phyloP scores from a whole-genome alignment of 441 rosid species.

The Dalechampia spathulata region DNA sequence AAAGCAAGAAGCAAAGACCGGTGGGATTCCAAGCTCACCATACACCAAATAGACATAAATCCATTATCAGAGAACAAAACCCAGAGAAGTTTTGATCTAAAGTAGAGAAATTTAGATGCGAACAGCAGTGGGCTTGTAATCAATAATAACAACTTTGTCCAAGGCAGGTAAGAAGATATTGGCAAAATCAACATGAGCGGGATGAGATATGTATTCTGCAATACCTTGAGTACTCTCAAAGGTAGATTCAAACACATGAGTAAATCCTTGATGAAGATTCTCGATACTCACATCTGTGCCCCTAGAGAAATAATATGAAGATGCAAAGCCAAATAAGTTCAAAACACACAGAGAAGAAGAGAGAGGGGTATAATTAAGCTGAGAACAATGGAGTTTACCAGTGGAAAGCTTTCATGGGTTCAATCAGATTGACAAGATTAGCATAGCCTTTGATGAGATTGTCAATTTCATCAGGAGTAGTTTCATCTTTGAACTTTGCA shows the following conservation, averaged over 20 bases:
- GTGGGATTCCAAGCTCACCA: no score
- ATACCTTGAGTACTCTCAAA: slow-evolving; percentile 57
- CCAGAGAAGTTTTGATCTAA: no score
- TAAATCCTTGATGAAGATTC: slow-evolving; percentile 67
- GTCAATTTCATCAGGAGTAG: slow-evolving; percentile 25
- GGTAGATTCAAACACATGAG: slow-evolving; percentile 59
- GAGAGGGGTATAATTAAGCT: no score
- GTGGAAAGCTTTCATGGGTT: slow-evolving; percentile 64
- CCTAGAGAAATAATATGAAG: no score
- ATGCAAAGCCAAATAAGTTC: no score
- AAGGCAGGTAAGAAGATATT: slow-evolving; percentile 29
- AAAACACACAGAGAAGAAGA: no score
- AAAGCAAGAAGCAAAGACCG: no score
- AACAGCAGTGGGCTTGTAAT: slow-evolving; percentile 53
- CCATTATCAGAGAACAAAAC: background rate
- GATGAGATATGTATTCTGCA: slow-evolving; percentile 57
- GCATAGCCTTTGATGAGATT: slow-evolving; percentile 52
- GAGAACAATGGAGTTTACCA: no score
- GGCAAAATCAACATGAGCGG: slow-evolving; percentile 52
- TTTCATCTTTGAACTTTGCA: slow-evolving; percentile 55
- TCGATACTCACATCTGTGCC: slow-evolving; percentile 67
- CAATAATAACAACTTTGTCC: slow-evolving; percentile 50
- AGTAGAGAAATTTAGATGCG: slow-evolving; percentile 7
- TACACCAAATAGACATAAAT: background rate
- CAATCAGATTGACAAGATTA: slow-evolving; percentile 44